Base-by-base conservation (phyloP, 305 asterid species). In the Ilex paraguariensis region DNA sequence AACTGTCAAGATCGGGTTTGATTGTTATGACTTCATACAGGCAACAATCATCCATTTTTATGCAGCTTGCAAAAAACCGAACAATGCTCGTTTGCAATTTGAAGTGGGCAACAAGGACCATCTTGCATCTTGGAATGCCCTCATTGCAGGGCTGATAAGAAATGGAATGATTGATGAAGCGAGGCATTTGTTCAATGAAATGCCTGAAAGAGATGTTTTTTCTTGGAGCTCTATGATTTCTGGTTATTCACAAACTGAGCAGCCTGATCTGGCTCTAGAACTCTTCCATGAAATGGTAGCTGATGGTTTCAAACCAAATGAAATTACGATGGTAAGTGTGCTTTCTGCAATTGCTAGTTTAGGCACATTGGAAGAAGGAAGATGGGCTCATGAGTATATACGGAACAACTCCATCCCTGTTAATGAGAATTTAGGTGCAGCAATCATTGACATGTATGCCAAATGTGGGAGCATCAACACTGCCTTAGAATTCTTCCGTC, bases 201-300 rank as follows among this genome's bases (percentile, higher is more conserved):
- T 93, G 95, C 95, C 95, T 7, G 88, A 83, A 65, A 76, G 81
- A 59, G 97, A 93, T 74, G 67, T 93, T 77, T 93, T 90, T 79
- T 83, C 96, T 2, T 93, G 96, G 96, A 93, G 95, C 74, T 79
- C 96, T 13, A 86, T 93, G 95, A 87, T 93, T 54, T 80, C 97
- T 14, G 97, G 97, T 65, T 90, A 82, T 62, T 79, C 97, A 21
- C 96, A 87, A 51, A 77, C 66, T n/a, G 85, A 81, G 64, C 76
- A 81, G 72, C 81, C 89, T 48, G 70, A 66, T 64, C 65, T 62
- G 51, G 95, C 99, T 60, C 59, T 84, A 30, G 85, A 83, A 61
- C 77, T 90, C 59, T 93, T 93, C 50, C 90, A 71, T 56, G 73
- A 80, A 68, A 90, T 90, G 97, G 79, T 90, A 45, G 73, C 28